Evolutionary conservation across 306 rosid genomes (phyloP).

Genomic region (Vachellia collinsii): DNA sequence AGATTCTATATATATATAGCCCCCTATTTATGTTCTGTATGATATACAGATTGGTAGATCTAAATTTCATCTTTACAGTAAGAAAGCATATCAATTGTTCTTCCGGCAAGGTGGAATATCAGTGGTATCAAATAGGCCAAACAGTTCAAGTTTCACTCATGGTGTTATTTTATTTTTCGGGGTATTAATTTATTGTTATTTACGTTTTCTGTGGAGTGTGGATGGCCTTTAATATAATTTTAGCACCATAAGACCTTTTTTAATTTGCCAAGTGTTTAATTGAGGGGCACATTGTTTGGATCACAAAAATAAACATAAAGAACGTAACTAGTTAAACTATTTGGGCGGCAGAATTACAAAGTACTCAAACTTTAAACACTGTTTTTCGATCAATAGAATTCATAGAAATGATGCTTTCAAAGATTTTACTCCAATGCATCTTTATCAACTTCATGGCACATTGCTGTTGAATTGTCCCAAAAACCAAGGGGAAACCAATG

Average conservation of each 20-base stretch:
- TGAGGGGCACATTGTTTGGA: not conserved
- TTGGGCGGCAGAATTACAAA: not conserved
- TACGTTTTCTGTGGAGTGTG: not conserved
- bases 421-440: not conserved
- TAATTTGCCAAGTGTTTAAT: not conserved
- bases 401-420: not conserved
- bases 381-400: not conserved
- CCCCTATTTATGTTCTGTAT: not conserved
- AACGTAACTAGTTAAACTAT: not conserved
- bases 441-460: not conserved
- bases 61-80: not conserved
- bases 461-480: not conserved
- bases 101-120: not conserved
- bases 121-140: not conserved
- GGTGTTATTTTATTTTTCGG: not conserved
- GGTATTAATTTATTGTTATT: not conserved
- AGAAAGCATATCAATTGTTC: not conserved
- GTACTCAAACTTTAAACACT: not conserved
- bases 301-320: not conserved
- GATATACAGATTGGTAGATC: not conserved
- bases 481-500: not conserved
- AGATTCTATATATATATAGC: not conserved
- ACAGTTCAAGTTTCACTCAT: not conserved
- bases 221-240: not conserved
- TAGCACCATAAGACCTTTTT: not conserved